Conservation (phyloP, 441 rosid genomes). For the Pelargonium citronellum region DNA sequence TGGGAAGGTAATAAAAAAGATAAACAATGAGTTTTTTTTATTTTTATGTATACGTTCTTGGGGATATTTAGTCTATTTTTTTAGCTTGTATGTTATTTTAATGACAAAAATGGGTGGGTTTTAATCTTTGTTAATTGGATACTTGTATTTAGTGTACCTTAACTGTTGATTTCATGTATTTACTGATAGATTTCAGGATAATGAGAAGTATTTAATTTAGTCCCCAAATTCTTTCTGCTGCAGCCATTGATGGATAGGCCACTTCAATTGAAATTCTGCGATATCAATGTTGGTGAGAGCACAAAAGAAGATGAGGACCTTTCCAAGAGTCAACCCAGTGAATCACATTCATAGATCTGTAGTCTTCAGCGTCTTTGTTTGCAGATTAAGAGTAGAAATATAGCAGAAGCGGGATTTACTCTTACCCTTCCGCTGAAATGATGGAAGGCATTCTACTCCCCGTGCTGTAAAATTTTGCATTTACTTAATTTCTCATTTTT, state of each 20-base stretch:
- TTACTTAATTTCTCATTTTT: not conserved
- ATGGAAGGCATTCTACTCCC: constrained; percentile 4
- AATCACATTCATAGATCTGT: constrained; percentile 12
- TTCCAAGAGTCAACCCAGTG: constrained; percentile 25
- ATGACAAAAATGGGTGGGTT: not conserved
- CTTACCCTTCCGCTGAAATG: constrained; percentile 10
- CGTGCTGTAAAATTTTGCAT: constrained; percentile 16
- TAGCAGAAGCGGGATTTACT: constrained; percentile 14
- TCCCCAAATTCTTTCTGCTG: constrained; percentile 17
- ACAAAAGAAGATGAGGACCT: constrained; percentile 28
- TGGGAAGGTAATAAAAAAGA: constrained; percentile 57
- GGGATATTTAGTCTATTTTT: too few species aligned
- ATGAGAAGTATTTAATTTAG: not conserved
- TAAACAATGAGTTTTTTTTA: not conserved
- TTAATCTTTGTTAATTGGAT: not conserved
- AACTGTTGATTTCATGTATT: not conserved
- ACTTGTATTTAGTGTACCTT: not conserved
- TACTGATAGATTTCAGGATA: not conserved
- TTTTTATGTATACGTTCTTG: not conserved
- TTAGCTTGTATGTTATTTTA: not conserved
- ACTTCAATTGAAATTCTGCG: constrained; percentile 53
- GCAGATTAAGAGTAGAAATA: constrained; percentile 11
- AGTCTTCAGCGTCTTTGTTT: constrained; percentile 13
- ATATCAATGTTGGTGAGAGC: constrained; percentile 36
- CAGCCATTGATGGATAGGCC: constrained; percentile 85